phyloP scores from a whole-genome alignment of 306 rosid genomes.

The Luffa aegyptiaca region DNA sequence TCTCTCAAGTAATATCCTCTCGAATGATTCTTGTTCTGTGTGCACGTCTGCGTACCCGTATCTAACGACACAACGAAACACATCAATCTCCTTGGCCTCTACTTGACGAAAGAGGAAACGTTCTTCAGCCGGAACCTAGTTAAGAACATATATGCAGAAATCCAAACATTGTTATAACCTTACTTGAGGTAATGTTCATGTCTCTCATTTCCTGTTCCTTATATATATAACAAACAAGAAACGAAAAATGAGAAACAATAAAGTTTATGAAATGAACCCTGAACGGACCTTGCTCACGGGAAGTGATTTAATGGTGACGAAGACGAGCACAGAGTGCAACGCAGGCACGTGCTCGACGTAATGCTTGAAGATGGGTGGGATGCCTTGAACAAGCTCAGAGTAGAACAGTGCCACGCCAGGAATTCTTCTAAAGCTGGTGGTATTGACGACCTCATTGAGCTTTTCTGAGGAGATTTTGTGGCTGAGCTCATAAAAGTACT shows the following conservation, averaged over 20 bases:
- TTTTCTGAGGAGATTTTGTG: slow-evolving; percentile 9
- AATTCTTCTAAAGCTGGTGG: background rate
- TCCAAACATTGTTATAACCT: background rate
- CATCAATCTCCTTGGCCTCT: slow-evolving; percentile 7
- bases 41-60: slow-evolving; percentile 21
- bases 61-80: slow-evolving; percentile 28
- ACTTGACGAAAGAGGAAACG: slow-evolving; percentile 2
- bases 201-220: background rate
- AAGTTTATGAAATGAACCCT: too few species aligned
- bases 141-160: background rate
- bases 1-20: slow-evolving; percentile 29
- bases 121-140: background rate
- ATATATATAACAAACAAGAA: too few species aligned
- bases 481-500: slow-evolving; percentile 16
- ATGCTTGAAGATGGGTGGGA: slow-evolving; percentile 35
- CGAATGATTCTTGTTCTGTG: slow-evolving; percentile 7
- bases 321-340: slow-evolving; percentile 28
- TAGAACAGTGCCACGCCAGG: slow-evolving; percentile 18
- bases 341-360: slow-evolving; percentile 24
- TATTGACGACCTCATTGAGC: background rate
- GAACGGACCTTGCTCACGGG: slow-evolving; percentile 13
- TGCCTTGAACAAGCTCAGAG: slow-evolving; percentile 32
- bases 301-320: slow-evolving; percentile 19
- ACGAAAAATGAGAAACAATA: too few species aligned
- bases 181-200: background rate